Conservation (phyloP, 495 filamentous ascomycete species). For the Trichocladium uniseriatum region DNA sequence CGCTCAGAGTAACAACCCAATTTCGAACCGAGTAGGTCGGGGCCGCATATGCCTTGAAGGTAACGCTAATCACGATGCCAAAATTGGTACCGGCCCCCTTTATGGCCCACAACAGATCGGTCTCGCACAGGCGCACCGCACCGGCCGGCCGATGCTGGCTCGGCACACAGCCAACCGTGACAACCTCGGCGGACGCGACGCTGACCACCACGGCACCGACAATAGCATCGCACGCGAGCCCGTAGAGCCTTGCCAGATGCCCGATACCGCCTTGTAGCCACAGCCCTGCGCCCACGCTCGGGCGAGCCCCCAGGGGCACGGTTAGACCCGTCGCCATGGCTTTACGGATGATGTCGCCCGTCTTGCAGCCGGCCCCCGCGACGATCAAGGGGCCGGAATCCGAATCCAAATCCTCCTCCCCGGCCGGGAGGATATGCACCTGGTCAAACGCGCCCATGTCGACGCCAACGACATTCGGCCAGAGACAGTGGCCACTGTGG, state of each 20-base stretch:
- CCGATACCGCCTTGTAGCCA: constrained; percentile 61
- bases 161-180: constrained; percentile 47
- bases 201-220: constrained; percentile 51
- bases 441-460: constrained; percentile 51
- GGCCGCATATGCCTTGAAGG: constrained; percentile 43
- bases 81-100: constrained; percentile 56
- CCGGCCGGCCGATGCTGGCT: constrained; percentile 37
- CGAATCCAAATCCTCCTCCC: constrained; percentile 19
- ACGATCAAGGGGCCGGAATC: constrained; percentile 35
- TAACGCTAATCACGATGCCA: constrained; percentile 52
- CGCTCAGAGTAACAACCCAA: constrained; percentile 42
- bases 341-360: constrained; percentile 46
- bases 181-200: constrained; percentile 39
- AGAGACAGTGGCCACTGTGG: constrained; percentile 52
- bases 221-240: constrained; percentile 53
- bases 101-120: constrained; percentile 51
- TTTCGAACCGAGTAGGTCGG: constrained; percentile 38
- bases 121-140: constrained; percentile 41
- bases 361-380: constrained; percentile 46
- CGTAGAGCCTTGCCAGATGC: constrained; percentile 47
- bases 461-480: constrained; percentile 45
- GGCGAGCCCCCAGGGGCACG: constrained; percentile 51
- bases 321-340: constrained; percentile 43
- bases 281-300: constrained; percentile 52
- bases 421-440: constrained; percentile 36